A percentile compares a stretch with the other conserved stretches of the same genome.
Conservation (phyloP, 768 basidiomycete species). For the Auriscalpium microsporum region DNA sequence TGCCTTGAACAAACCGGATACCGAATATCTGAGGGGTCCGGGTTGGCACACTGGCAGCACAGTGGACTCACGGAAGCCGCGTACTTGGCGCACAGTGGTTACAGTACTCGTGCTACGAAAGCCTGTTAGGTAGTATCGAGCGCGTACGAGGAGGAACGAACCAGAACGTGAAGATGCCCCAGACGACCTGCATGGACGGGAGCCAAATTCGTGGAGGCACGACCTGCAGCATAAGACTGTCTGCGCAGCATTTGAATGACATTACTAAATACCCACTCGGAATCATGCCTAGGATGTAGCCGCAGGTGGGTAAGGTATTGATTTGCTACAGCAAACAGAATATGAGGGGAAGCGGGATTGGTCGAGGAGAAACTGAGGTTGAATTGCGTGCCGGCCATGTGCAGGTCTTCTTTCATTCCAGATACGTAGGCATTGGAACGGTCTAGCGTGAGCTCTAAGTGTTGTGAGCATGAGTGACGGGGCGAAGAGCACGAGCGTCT, state of each 20-base stretch:
- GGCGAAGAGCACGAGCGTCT: too few species aligned
- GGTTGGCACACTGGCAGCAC: background rate
- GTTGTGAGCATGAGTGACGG: too few species aligned
- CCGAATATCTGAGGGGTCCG: slow-evolving; percentile 41
- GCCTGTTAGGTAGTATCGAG: background rate
- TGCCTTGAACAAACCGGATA: slow-evolving; percentile 66
- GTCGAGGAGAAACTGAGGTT: slow-evolving; percentile 31
- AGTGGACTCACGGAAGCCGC: background rate
- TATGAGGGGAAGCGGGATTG: background rate
- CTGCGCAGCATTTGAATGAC: slow-evolving; percentile 20
- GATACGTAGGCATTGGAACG: slow-evolving; percentile 70
- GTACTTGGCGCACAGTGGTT: slow-evolving; percentile 47
- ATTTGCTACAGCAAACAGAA: slow-evolving; percentile 39
- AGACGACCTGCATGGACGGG: slow-evolving; percentile 54
- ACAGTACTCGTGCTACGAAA: slow-evolving; percentile 44
- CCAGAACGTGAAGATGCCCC: slow-evolving; percentile 63
- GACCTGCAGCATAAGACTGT: slow-evolving; percentile 59
- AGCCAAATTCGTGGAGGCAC: slow-evolving; percentile 60
- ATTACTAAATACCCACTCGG: slow-evolving; percentile 34
- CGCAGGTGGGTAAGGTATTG: slow-evolving; percentile 65
- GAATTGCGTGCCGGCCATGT: slow-evolving; percentile 55
- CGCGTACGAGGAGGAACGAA: slow-evolving; percentile 17
- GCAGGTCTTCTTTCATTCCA: slow-evolving; percentile 66
- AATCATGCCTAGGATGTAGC: slow-evolving; percentile 70
- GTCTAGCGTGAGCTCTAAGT: slow-evolving; percentile 34